Evolutionary conservation across 441 rosid genomes (phyloP).

Genomic region (Populus hybrid): DNA sequence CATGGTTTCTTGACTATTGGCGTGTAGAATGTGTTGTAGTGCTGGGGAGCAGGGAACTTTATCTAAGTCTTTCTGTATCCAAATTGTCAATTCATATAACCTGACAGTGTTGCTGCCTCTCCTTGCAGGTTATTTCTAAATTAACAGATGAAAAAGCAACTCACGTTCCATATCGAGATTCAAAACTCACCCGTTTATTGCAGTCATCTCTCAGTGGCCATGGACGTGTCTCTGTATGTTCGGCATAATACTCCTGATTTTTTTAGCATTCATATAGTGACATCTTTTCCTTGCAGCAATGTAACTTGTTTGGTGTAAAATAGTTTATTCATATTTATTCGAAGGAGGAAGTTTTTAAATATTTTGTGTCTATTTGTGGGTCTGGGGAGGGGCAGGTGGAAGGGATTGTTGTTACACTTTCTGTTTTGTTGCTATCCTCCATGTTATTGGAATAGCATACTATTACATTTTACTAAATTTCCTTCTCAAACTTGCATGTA

Average conservation of each 20-base stretch:
- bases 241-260: slow-evolving; percentile 3
- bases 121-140: slow-evolving; percentile 57
- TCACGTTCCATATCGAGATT: slow-evolving; percentile 71
- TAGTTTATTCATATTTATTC: not conserved
- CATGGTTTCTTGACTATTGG: not conserved
- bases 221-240: slow-evolving; percentile 64
- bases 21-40: not conserved
- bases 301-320: not conserved
- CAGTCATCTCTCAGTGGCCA: slow-evolving; percentile 72
- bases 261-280: not conserved
- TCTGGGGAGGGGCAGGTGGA: not conserved
- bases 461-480: slow-evolving; percentile 24
- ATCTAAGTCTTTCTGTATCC: not conserved
- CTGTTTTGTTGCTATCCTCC: not conserved
- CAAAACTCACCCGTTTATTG: slow-evolving; percentile 66
- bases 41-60: not conserved
- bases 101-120: not conserved
- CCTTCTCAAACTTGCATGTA: slow-evolving; percentile 34
- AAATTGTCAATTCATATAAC: not conserved
- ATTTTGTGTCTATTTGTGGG: not conserved
- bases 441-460: not conserved
- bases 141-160: slow-evolving; percentile 60
- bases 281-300: not conserved
- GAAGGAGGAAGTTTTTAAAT: not conserved
- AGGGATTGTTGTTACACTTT: not conserved